Evolutionary conservation across 257 asterid genomes (phyloP).

Genomic region (Scutellaria galericulata): DNA sequence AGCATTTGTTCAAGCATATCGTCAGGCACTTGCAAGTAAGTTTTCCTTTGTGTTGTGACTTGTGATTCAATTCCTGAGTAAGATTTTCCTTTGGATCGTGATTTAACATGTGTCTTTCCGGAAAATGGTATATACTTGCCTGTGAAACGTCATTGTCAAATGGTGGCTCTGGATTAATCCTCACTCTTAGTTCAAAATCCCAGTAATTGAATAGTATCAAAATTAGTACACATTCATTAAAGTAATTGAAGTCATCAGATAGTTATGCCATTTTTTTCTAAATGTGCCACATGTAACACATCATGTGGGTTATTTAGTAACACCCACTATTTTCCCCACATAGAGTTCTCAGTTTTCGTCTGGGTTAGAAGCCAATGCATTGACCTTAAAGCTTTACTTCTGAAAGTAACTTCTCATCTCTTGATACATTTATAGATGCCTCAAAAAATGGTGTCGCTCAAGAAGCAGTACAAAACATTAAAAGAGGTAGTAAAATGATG

Average conservation of each 20-base stretch:
- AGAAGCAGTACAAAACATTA: constrained; percentile 66
- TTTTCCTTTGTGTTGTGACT: constrained; percentile 9
- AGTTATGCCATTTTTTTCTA: not conserved
- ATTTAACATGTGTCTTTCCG: not conserved
- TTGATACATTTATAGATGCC: constrained; percentile 55
- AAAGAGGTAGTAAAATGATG: constrained; percentile 63
- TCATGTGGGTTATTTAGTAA: too few relatives aligned
- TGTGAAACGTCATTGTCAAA: not conserved
- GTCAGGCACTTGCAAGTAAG: constrained; percentile 77
- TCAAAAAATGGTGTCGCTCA: constrained; percentile 78
- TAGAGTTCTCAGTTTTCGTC: not conserved
- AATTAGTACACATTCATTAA: not conserved
- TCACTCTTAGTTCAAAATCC: not conserved
- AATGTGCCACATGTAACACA: too few relatives aligned
- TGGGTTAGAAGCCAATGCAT: not conserved
- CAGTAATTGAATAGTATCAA: constrained; percentile 17
- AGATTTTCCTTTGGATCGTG: not conserved
- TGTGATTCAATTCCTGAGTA: not conserved
- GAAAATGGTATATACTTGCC: too few relatives aligned
- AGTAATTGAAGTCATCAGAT: constrained; percentile 1
- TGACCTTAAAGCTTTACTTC: not conserved
- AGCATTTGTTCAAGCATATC: constrained; percentile 75
- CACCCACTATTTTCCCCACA: not conserved
- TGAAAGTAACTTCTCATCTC: not conserved
- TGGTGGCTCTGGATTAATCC: not conserved